Base-by-base conservation (phyloP, 352 stramenopile genomes). In the Phytophthora ohioensis region DNA sequence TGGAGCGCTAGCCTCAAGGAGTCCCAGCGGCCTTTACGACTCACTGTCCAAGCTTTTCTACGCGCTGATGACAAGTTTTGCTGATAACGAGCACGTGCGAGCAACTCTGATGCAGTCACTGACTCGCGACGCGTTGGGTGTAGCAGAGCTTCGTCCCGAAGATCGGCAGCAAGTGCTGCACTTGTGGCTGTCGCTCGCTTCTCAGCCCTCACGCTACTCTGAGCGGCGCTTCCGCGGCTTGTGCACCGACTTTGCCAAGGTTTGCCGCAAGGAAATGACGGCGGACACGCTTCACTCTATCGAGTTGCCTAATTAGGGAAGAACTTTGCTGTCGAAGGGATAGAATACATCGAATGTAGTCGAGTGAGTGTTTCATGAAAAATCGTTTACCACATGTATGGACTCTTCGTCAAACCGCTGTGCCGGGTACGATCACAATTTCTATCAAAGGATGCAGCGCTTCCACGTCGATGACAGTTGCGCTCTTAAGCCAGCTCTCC, bases 211-310 rank as follows among this genome's bases (percentile, higher is more conserved):
- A 17, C 78, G 68, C 7, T 78, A 86, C 41, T 81, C 80, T 1
- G 80, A 91, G 57, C 74, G 85, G 12, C 78, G 79, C 12, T 93
- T 91, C 55, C 83, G 83, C 30, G 80, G 81, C 5, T 59, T 93
- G 8, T 87, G 81, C 68, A 69, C 61, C 4, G 85, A 93, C 46
- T 88, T 93, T 53, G 85, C 85, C n/a, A 91, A 91, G 67, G 82
- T 91, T 45, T 91, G 85, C 52, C 82, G 83, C 51, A 90, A 91
- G 61, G 83, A 93, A 56, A 68, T 85, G 64, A 88, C 83, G 9
- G 67, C 68, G 5, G 83, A 93, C 41, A 60, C 73, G 47, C 72
- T 93, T 46, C 68, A 88, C 46, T 78, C 74, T 9, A 87, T 91
- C 32, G 82, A 90, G 46, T 43, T 77, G 61, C 64, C 79, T 15